Conservation (phyloP, 2,329 filamentous ascomycete species). For the Leptographium procerum region DNA sequence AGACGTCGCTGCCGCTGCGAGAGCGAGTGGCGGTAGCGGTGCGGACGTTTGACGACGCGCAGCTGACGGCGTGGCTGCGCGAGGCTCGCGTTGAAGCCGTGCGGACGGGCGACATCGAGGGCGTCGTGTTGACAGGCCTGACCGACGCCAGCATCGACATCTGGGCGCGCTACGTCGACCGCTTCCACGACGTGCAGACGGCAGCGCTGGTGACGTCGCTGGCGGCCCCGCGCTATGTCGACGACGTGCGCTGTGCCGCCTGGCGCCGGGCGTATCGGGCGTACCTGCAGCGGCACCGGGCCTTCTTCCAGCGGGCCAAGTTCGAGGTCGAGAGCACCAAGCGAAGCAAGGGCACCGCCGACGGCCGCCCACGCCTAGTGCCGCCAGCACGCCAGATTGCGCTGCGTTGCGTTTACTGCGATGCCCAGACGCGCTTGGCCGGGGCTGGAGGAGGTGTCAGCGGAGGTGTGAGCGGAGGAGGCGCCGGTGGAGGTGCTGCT, state of each 20-base stretch:
- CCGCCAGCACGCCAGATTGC: conserved; percentile 59
- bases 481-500: conserved; percentile 7
- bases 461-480: conserved; percentile 5
- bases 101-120: conserved; percentile 60
- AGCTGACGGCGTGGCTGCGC: conserved; percentile 56
- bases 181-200: conserved; percentile 69
- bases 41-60: conserved; percentile 49
- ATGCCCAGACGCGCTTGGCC: conserved; percentile 43
- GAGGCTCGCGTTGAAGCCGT: conserved; percentile 51
- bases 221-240: conserved; percentile 63
- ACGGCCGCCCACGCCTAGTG: conserved; percentile 49
- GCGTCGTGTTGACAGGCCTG: conserved; percentile 67
- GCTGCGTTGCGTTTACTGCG: conserved; percentile 68
- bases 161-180: conserved; percentile 62
- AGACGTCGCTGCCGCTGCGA: conserved; percentile 59
- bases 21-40: conserved; percentile 67
- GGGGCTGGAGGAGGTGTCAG: conserved; percentile 5
- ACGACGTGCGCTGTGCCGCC: conserved; percentile 61
- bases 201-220: conserved; percentile 64
- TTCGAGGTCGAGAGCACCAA: conserved; percentile 70
- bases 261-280: conserved; percentile 65
- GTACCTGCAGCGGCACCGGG: conserved; percentile 60
- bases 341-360: conserved; percentile 38
- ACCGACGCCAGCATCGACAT: conserved; percentile 62
- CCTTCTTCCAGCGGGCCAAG: conserved; percentile 62